These are phyloP conservation scores for Alloascoidea africana DNA, from an alignment of 805 yeast genomes.

Conservation along the genomic window DNA sequence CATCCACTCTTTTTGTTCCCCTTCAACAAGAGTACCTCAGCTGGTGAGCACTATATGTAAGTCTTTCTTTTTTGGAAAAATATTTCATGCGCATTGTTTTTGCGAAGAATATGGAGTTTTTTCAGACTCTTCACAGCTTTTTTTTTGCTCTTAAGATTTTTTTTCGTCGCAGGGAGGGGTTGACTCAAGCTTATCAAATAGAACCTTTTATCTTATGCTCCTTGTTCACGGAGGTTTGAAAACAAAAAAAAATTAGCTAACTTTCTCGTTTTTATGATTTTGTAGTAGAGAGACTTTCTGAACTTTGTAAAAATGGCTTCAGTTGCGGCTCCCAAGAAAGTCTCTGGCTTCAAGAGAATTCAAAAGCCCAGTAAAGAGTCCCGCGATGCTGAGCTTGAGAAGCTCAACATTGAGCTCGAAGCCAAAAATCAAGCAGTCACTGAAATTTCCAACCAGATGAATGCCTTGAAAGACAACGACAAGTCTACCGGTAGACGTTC, in stretches of 20 bases:
- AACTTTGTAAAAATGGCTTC: slow-evolving; percentile 6
- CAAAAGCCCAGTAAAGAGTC: slow-evolving; percentile 14
- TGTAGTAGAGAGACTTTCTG: slow-evolving; percentile 4
- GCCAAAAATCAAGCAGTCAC: slow-evolving; percentile 12
- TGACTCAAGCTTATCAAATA: no score
- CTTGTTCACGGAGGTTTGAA: no score
- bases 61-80: no score
- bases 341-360: slow-evolving; percentile 2
- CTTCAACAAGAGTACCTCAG: no score
- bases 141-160: no score
- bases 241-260: slow-evolving; percentile 1
- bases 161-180: no score
- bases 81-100: no score
- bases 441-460: neutral
- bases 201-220: no score
- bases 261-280: slow-evolving; percentile 2
- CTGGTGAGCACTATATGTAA: no score
- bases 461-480: slow-evolving; percentile 1
- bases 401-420: slow-evolving; percentile 13
- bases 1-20: no score
- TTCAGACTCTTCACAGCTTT: no score
- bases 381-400: slow-evolving; percentile 13
- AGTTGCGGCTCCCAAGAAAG: slow-evolving; percentile 3
- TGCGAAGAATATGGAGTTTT: no score
- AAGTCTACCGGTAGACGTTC: slow-evolving; percentile 24